Base-by-base conservation (phyloP, 2,329 filamentous ascomycete species). In the Grosmannia huntii region DNA sequence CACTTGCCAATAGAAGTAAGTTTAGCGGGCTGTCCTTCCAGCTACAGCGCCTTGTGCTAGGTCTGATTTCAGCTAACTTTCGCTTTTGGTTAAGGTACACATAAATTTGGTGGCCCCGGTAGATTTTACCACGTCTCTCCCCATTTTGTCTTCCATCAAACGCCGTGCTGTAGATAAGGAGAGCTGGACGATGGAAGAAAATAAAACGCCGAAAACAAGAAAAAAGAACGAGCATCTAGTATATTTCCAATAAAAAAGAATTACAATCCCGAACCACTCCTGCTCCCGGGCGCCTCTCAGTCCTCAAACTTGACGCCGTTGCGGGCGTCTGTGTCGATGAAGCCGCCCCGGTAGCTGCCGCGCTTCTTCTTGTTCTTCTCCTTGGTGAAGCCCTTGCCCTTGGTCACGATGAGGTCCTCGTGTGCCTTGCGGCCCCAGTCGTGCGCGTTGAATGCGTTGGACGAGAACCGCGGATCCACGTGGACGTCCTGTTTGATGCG, bases 361-460 rank as follows among this genome's bases (percentile, higher is more conserved):
- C 84, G 80, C 80, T 90, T 91, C 81, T 90, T 94, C 80, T 99
- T 99, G 75, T 99, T 99, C 84, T 99, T 99, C 77, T 97, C 94
- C 78, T 99, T 99, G 60, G 92, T 97, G 74, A 99, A 99, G 4
- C 90, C 90, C 76, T 96, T 97, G 67, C 94, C 94, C 70, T 87
- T 89, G 36, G 92, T 97, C 46, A 96, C 82, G 54, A 90, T 89
- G 62, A 99, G 75, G 69, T 96, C 91, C 64, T 90, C 82, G 68
- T 91, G 89, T 10, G 95, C 95, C 65, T 84, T 84, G 66, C 94
- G 86, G 27, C 91, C 92, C 73, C 97, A 99, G 62, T 87, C 85
- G 70, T 96, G 90, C 25, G 84, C 78, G 58, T 65, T 60, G 69
- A 92, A 97, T 16, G 81, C 82, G 72, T 97, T 96, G 65, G 86